A percentile compares a stretch with the other conserved stretches of the same genome.
Conservation (phyloP, 257 asterid species). For the Petrea volubilis region DNA sequence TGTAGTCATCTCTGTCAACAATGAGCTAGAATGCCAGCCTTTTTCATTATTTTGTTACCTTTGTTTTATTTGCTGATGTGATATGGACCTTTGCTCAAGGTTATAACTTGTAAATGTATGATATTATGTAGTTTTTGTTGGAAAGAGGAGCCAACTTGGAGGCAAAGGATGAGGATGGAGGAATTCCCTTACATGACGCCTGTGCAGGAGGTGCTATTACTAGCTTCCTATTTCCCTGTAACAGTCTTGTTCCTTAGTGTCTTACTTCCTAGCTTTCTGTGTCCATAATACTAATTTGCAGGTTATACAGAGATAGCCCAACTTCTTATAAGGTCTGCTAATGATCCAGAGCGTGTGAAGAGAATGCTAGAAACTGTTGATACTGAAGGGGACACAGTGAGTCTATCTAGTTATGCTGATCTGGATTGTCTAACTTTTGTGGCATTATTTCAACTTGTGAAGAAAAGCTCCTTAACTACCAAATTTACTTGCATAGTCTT, state of each 20-base stretch:
- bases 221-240: neutral
- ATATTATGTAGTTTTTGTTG: slow-evolving; percentile 56
- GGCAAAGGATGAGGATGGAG: slow-evolving; percentile 87
- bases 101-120: neutral
- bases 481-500: neutral
- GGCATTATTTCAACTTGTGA: slow-evolving; percentile 6
- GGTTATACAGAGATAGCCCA: slow-evolving; percentile 74
- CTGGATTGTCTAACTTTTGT: neutral
- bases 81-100: neutral
- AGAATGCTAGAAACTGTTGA: slow-evolving; percentile 80
- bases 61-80: neutral
- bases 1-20: slow-evolving; percentile 24
- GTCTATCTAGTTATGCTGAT: slow-evolving; percentile 26
- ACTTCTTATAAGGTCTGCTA: slow-evolving; percentile 51
- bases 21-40: slow-evolving; percentile 1
- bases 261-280: neutral
- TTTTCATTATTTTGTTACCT: neutral
- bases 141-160: slow-evolving; percentile 85
- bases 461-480: neutral
- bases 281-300: slow-evolving; percentile 29
- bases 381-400: slow-evolving; percentile 86
- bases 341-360: slow-evolving; percentile 51
- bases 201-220: slow-evolving; percentile 80
- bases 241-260: neutral
- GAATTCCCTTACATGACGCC: slow-evolving; percentile 92